Base-by-base conservation (phyloP, 805 yeast species). In the Hanseniaspora nectarophila region DNA sequence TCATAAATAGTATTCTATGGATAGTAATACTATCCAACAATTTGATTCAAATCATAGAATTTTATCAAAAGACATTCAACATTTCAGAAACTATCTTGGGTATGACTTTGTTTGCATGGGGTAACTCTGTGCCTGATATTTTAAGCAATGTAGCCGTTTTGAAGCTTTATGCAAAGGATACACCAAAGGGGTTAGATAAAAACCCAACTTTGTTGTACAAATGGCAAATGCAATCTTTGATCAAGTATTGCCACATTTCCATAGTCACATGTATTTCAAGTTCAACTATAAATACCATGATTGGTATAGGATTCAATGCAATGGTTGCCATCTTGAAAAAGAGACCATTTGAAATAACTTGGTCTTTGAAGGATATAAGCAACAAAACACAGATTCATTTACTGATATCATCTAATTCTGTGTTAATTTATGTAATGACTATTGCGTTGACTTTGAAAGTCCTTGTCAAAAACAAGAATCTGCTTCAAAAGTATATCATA, bases 261-360 rank as follows among this genome's bases (percentile, higher is more conserved):
- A 71, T 89, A 20, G 82, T 89, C 18, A 96, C 97, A 0, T 89
- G 97, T 61, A 78, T 89, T 59, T 98, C 97, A 0, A 89, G 97
- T 0, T 97, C 96, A 0, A 68, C 90, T 56, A 67, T 94, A 40
- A 83, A 90, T 53, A 69, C 83, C 15, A 70, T 92, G 51, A 70
- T 87, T 20, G 95, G 97, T 0, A 70, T 92, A 55, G 97, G 97
- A 0, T 61, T 82, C 2, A 82, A 85, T 57, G 89, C 90, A 0
- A 56, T 86, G 26, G 57, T 80, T 1, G 69, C 70, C 1, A 64
- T 66, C 63, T 33, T 59, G 5, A 58, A 62, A 35, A 53, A 60
- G 16, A 59, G 57, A 37, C 54, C 46, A 5, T 34, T 38, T 18
- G 40, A 45, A 28, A 13, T 45, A 4, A 24, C 45, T 15, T 53